Conservation (phyloP, 2,329 filamentous ascomycete species). For the Ceratocystis diversiconidia region DNA sequence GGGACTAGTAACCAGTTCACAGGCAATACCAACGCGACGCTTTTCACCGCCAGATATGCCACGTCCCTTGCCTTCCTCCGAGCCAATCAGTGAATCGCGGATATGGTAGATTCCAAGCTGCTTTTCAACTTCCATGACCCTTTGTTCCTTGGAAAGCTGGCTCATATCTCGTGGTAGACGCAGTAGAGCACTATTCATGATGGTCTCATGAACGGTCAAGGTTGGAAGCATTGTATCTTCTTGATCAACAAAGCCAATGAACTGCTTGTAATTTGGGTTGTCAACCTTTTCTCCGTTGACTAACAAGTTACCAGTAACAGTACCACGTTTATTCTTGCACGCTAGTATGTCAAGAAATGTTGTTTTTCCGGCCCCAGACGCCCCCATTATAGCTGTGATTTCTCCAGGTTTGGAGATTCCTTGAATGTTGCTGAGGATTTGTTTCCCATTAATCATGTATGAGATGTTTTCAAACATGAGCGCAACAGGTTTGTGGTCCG, state of each 20-base stretch:
- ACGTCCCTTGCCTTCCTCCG: slow-evolving; percentile 82
- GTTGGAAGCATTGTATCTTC: slow-evolving; percentile 95
- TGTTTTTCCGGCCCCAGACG: slow-evolving; percentile 92
- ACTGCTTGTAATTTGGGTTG: slow-evolving; percentile 74
- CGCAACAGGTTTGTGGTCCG: slow-evolving; percentile 80
- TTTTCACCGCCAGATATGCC: slow-evolving; percentile 97
- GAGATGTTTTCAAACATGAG: slow-evolving; percentile 78
- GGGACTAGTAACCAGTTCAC: slow-evolving; percentile 91
- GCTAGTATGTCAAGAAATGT: slow-evolving; percentile 93
- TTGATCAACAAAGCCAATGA: slow-evolving; percentile 94
- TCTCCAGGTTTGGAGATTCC: slow-evolving; percentile 91
- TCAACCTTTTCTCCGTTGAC: slow-evolving; percentile 84
- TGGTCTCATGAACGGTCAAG: slow-evolving; percentile 93
- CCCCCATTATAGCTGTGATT: slow-evolving; percentile 93
- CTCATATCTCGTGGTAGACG: slow-evolving; percentile 90
- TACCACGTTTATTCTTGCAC: slow-evolving; percentile 87
- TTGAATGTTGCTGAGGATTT: slow-evolving; percentile 65
- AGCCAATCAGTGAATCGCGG: slow-evolving; percentile 86
- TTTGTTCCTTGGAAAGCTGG: slow-evolving; percentile 71
- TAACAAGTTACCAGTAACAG: slow-evolving; percentile 65
- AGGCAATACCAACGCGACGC: slow-evolving; percentile 88
- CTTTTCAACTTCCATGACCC: slow-evolving; percentile 83
- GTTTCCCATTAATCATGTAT: slow-evolving; percentile 75
- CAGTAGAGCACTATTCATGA: slow-evolving; percentile 81
- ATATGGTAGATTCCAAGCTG: slow-evolving; percentile 93